phyloP scores from a whole-genome alignment of 208 protist genomes.

The Trypanosoma conorhini region DNA sequence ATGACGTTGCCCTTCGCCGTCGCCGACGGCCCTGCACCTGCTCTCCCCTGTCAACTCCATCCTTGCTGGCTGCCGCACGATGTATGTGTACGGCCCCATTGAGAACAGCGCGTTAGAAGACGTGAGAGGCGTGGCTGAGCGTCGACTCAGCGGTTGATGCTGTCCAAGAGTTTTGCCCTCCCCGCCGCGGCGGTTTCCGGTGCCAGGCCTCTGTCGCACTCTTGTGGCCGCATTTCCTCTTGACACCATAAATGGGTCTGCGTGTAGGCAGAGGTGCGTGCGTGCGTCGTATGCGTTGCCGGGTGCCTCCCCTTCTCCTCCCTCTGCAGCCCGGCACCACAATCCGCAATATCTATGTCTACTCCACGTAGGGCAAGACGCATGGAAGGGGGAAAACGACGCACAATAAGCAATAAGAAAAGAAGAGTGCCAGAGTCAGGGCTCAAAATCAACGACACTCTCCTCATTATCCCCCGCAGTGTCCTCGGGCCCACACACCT shows the following conservation, averaged over 20 bases:
- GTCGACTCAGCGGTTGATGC: background rate
- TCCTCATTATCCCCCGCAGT: too few species aligned
- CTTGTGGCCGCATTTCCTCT: background rate
- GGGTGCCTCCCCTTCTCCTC: too few species aligned
- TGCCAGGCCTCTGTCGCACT: background rate
- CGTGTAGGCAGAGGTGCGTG: too few species aligned
- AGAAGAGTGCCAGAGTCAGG: too few species aligned
- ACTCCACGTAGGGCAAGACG: too few species aligned
- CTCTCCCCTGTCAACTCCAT: background rate
- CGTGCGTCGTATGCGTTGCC: too few species aligned
- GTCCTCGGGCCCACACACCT: too few species aligned
- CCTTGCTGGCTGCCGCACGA: conserved; percentile 17
- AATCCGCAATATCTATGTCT: too few species aligned
- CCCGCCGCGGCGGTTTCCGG: background rate
- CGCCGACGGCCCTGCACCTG: background rate
- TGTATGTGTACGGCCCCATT: conserved; percentile 22
- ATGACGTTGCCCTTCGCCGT: background rate
- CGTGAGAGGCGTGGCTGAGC: background rate
- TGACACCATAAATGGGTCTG: background rate
- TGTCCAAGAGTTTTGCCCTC: background rate
- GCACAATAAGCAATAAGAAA: too few species aligned
- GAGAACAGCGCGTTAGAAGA: conserved; percentile 17
- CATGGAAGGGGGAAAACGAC: too few species aligned
- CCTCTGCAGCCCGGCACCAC: too few species aligned
- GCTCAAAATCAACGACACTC: too few species aligned